phyloP scores from a whole-genome alignment of 768 basidiomycete genomes.

The Dioszegia hungarica region DNA sequence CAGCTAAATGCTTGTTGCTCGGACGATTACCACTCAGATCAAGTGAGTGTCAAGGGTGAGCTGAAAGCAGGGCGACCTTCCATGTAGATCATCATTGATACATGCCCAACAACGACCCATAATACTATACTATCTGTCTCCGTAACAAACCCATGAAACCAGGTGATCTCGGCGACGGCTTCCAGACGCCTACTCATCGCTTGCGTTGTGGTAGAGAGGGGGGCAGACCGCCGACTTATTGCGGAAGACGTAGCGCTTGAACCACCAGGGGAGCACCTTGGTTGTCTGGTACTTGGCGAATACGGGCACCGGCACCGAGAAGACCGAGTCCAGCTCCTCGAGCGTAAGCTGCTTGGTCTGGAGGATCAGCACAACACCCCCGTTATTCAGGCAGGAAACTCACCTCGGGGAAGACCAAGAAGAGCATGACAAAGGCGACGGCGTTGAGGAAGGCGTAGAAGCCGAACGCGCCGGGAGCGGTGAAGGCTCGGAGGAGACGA shows the following conservation, averaged over 20 bases:
- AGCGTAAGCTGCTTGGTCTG: conserved; percentile 26
- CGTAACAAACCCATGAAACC: too few species aligned
- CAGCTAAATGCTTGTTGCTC: too few species aligned
- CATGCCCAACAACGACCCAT: too few species aligned
- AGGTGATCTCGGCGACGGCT: too few species aligned
- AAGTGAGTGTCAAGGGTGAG: too few species aligned
- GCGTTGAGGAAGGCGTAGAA: conserved; percentile 55
- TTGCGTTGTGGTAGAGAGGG: not conserved
- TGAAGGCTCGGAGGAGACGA: conserved; percentile 60
- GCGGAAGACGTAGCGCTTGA: conserved; percentile 36
- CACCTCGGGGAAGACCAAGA: conserved; percentile 33
- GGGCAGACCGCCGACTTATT: conserved; percentile 27
- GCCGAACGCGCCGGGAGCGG: conserved; percentile 66
- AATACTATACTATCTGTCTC: too few species aligned
- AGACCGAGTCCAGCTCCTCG: conserved; percentile 45
- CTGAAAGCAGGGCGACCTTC: too few species aligned
- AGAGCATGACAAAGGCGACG: conserved; percentile 32
- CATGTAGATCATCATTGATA: too few species aligned
- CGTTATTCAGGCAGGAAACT: not conserved
- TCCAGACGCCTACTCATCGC: not conserved
- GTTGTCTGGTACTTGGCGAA: conserved; percentile 33
- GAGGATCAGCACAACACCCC: not conserved
- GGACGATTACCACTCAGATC: too few species aligned
- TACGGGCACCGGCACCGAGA: conserved; percentile 27
- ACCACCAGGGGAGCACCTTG: conserved; percentile 33